These are phyloP conservation scores for Medicago ruthenica DNA, from an alignment of 306 rosid species.

Conservation along the genomic window DNA sequence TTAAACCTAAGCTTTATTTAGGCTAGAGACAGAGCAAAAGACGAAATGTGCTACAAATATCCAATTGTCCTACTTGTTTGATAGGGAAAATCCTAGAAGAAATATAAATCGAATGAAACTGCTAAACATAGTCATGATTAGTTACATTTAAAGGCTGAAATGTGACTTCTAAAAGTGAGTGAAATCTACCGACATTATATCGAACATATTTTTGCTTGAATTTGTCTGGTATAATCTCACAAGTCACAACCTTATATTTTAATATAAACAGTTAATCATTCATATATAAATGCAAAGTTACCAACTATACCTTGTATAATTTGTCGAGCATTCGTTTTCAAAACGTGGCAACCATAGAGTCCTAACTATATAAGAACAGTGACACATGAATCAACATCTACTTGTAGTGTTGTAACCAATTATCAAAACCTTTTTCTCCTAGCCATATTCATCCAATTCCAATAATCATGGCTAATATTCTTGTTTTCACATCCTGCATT, in stretches of 20 bases:
- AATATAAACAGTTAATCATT: not conserved
- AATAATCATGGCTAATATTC: conserved; percentile 7
- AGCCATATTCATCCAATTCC: conserved; percentile 4
- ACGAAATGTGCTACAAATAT: not conserved
- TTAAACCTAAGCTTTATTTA: not conserved
- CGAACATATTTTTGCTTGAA: not conserved
- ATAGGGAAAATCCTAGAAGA: not conserved
- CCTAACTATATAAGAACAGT: not conserved
- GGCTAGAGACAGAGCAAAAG: not conserved
- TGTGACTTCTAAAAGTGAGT: not conserved
- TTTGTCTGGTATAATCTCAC: conserved; percentile 7
- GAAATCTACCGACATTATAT: not conserved
- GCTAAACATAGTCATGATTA: not conserved
- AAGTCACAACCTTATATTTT: not conserved
- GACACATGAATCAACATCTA: conserved; percentile 1
- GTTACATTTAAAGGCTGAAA: not conserved
- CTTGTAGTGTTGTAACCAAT: not conserved
- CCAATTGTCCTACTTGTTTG: not conserved
- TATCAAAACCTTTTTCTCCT: not conserved
- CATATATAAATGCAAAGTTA: conserved; percentile 17
- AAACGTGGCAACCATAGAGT: conserved; percentile 1
- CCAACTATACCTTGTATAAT: conserved; percentile 10
- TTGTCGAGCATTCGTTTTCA: conserved; percentile 23
- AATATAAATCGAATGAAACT: not conserved
- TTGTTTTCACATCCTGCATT: not conserved